Evolutionary conservation across 2,329 filamentous ascomycete genomes (phyloP).

Genomic region (Phaeosphaeria sp.): DNA sequence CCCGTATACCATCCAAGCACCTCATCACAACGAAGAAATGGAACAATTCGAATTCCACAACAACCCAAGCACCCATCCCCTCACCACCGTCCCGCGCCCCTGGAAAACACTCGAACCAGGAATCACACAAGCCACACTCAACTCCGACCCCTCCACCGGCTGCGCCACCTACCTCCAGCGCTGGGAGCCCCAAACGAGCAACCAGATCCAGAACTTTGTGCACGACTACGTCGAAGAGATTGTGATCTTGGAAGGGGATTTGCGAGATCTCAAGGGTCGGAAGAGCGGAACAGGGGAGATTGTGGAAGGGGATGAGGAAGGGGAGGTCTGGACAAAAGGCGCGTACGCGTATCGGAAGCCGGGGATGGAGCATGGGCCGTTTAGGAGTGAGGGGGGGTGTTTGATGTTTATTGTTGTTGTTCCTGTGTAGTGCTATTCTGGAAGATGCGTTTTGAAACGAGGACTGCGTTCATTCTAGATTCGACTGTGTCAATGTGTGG

Average conservation of each 20-base stretch:
- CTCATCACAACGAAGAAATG: background rate
- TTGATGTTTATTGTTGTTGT: slow-evolving; percentile 16
- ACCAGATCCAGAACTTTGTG: slow-evolving; percentile 16
- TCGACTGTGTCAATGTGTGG: no score
- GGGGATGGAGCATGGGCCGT: slow-evolving; percentile 16
- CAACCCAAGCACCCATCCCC: slow-evolving; percentile 1
- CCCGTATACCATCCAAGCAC: no score
- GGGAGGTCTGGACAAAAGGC: slow-evolving; percentile 12
- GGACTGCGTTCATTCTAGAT: no score
- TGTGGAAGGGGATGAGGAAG: slow-evolving; percentile 4
- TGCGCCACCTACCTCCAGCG: slow-evolving; percentile 10
- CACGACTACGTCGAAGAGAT: slow-evolving; percentile 15
- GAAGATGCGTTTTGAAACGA: no score
- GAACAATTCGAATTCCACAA: slow-evolving; percentile 17
- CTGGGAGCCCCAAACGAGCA: slow-evolving; percentile 10
- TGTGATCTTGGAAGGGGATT: slow-evolving; percentile 9
- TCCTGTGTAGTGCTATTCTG: slow-evolving; percentile 3
- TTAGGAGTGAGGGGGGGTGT: slow-evolving; percentile 9
- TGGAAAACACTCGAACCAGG: slow-evolving; percentile 13
- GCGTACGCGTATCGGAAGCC: slow-evolving; percentile 14
- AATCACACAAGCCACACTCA: slow-evolving; percentile 13
- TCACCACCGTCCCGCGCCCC: background rate
- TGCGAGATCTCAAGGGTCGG: slow-evolving; percentile 7
- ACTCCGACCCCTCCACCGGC: slow-evolving; percentile 9
- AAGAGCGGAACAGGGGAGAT: slow-evolving; percentile 2